Evolutionary conservation across 2,329 filamentous ascomycete species (phyloP).

Genomic region (Epichloe sylvatica): DNA sequence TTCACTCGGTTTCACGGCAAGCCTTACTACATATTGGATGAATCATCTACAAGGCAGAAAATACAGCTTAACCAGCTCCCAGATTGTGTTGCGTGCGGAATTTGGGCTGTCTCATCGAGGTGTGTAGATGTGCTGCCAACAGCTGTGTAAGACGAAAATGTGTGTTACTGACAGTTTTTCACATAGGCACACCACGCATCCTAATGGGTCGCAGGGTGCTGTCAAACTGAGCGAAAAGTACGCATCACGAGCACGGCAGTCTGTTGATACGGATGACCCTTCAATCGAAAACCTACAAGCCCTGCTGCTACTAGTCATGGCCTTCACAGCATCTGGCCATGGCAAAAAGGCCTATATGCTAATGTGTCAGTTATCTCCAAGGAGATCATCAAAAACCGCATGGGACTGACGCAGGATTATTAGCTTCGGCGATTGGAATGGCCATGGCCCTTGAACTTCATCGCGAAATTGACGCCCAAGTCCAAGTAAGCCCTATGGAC

Average conservation of each 20-base stretch:
- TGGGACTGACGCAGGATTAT: background rate
- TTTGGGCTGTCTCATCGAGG: constrained; percentile 51
- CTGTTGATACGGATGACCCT: constrained; percentile 68
- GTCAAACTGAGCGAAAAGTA: constrained; percentile 59
- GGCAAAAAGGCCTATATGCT: constrained; percentile 83
- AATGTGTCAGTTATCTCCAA: constrained; percentile 39
- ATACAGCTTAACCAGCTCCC: constrained; percentile 55
- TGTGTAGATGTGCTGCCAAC: constrained; percentile 19
- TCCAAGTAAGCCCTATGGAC: constrained; percentile 51
- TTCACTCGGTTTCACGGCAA: constrained; percentile 70
- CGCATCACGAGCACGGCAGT: constrained; percentile 51
- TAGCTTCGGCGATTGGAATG: constrained; percentile 48
- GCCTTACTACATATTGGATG: constrained; percentile 69
- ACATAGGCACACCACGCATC: constrained; percentile 51
- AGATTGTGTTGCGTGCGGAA: constrained; percentile 37
- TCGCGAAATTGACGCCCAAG: constrained; percentile 53
- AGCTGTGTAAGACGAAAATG: background rate
- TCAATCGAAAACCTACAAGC: constrained; percentile 66
- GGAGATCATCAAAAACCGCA: background rate
- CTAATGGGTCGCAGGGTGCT: constrained; percentile 52
- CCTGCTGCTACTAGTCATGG: constrained; percentile 58
- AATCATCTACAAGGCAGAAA: constrained; percentile 57
- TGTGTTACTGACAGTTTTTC: background rate
- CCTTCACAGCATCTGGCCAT: constrained; percentile 62
- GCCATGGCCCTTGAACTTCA: constrained; percentile 69